A percentile compares a stretch with the other conserved stretches of the same genome.
Evolutionary conservation across 768 basidiomycete species (phyloP).

Genomic region (Leccinum boreale): DNA sequence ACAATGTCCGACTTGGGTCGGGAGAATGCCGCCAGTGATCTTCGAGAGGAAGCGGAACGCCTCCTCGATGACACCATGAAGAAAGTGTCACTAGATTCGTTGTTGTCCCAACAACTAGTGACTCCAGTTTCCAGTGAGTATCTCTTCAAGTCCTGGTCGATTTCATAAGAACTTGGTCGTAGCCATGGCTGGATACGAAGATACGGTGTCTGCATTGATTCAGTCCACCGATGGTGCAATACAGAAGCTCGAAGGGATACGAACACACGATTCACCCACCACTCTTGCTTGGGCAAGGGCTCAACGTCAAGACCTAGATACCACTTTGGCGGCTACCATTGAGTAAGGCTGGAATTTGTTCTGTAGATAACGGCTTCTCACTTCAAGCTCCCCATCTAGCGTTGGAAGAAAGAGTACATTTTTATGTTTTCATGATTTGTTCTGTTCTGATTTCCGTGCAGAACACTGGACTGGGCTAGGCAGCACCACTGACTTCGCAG

Average conservation of each 20-base stretch:
- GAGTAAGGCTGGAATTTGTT: background rate
- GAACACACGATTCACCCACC: background rate
- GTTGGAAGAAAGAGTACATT: constrained; percentile 1
- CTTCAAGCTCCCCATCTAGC: background rate
- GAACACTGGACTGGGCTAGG: constrained; percentile 1
- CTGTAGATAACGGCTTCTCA: background rate
- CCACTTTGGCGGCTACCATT: background rate
- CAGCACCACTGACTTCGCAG: background rate
- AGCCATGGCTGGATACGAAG: background rate
- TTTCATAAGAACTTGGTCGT: background rate
- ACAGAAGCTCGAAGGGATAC: background rate
- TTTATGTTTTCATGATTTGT: background rate
- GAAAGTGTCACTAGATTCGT: constrained; percentile 3
- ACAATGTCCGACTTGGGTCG: too few relatives aligned
- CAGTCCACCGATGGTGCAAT: constrained; percentile 3
- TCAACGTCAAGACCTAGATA: constrained; percentile 4
- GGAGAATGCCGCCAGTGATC: background rate
- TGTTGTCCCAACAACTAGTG: constrained; percentile 1
- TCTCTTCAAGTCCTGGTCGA: background rate
- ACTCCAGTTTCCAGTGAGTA: constrained; percentile 4
- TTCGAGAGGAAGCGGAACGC: background rate
- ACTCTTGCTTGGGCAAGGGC: constrained; percentile 7
- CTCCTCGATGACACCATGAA: background rate
- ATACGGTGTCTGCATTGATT: constrained; percentile 1
- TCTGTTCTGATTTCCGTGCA: background rate